Evolutionary conservation across 129 eudicot genomes (phyloP), one percentile per base, ranked within the genome.

Genomic region (Helichrysum umbraculigerum): DNA sequence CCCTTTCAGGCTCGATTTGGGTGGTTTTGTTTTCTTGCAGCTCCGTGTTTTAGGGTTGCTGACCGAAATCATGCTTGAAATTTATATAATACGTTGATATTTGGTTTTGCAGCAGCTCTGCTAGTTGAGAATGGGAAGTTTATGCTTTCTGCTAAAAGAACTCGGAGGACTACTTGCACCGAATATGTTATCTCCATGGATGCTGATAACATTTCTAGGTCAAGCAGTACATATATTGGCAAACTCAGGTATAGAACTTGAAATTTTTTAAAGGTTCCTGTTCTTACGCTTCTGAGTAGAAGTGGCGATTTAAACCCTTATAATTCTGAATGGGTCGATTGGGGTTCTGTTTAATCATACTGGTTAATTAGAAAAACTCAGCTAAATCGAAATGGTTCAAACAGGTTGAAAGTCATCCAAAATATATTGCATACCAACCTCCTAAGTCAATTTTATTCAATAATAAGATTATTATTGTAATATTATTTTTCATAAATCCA

Each of bases 131-230:
- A 85, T 73, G 97, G 97, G 44, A 91, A 91, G 72, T 91, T 91
- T 81, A 84, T 91, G 77, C 92, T 91, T 37, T 91, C 94, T 72
- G 97, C 97, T 77, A 91, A 91, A 88, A 78, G 95, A 81, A 91
- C 95, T 62, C 88, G 95, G 16, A 80, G 97, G 73, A 91, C 97
- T 68, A 91, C 97, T 68, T 91, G 90, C 85, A 91, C 97, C 2
- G 97, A 91, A 81, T 88, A 91, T 64, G 87, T 91, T 65, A 88
- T 91, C 76, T 88, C 97, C 57, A 91, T 88, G 90, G 94, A 91
- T 65, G 91, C 97, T 10, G 94, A 88, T 68, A 86, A 91, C 44
- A 85, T 91, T 74, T 91, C 97, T 50, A 86, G 94, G 83, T 91
- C 97, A 57, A 91, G 88, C 79, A 85, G 71, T 81, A 91, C 97